Base-by-base conservation (phyloP, 2,329 filamentous ascomycete genomes). In the Calonectria montana region DNA sequence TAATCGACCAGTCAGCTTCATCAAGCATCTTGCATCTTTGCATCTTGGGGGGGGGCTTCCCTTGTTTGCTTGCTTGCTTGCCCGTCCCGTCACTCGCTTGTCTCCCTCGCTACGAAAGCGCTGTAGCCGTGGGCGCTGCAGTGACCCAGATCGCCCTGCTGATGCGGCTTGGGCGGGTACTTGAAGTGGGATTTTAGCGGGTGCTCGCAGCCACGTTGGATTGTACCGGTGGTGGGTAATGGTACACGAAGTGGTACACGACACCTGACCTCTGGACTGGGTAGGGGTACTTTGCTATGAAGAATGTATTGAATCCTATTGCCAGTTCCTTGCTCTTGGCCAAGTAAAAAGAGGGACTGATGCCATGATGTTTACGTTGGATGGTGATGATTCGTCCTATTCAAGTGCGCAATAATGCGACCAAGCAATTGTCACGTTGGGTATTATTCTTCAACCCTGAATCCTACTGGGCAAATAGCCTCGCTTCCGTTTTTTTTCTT, bases 101-200 rank as follows among this genome's bases (percentile, higher is more conserved):
- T 39, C 53, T 23, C 21, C 48, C 10, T 35, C 31, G 15, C 18
- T 27, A 16, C 13, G 48, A 65, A 50, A 45, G 57, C 57, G 57
- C 57, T 62, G 57, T 29, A 61, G 35, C 25, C 39, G 23, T 41
- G 57, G 39, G 63, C 37, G 64, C 37, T 37, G 64, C 16, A 62
- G 57, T 62, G 37, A 62, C 57, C 45, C 35, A 25, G 57, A 62
- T 39, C 31, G 53, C 53, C 39, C 57, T 62, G 37, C 25, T 62
- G 21, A 7, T 43, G 57, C 37, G 57, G 39, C 53, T 39, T 59
- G 57, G 27, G 57, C 57, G 57, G 57, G 57, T 43, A 45, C 57
- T 45, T 62, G 39, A 37, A 45, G 23, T 27, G 25, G 57, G 39
- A 43, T 29, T 43, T 45, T 62, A 45, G 57, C 57, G 57, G 39